Base-by-base conservation (phyloP, 176 grass and related monocot genomes). In the Pharus latifolius region DNA sequence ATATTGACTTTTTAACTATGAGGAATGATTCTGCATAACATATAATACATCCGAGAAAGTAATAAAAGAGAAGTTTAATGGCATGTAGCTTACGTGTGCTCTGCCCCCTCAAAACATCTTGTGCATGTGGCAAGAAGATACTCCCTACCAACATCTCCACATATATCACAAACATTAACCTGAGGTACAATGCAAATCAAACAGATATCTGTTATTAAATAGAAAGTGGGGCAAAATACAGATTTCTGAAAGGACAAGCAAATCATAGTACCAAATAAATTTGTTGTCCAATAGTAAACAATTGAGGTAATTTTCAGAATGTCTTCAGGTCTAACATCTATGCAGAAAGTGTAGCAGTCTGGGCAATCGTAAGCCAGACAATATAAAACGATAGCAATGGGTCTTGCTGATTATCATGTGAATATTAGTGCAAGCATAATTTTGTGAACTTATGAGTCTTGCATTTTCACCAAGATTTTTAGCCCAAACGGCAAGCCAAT, bases 161-260 rank as follows among this genome's bases (percentile, higher is more conserved):
- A 98, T 74, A 98, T 98, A 98, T 98, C 94, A 78, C 94, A 98
- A 75, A 98, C 89, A 2, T 90, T 93, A 72, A 98, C 94, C 94
- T 98, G 79, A 15, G 40, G 5, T 65, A 56, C 14, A 49, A 71
- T 64, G 64, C 42, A 86, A 52, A 49, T 62, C 35, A 58, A 17
- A 64, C 27, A 80, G 13, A 45, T 38, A 65, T 81, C 60, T 78
- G 15, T 61, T 60, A 76, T 45, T 29, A 11, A 72, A 38, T 14
- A 77, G 35, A 18, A 4, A 65, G 59, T 37, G 34, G 38, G 16
- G 3, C 17, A 60, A 23, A 53, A 41, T 72, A 60, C n/a, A 67
- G 22, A n/a, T 31, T 49, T 7, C 28, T 2, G 44, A 56, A 18
- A 78, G 32, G 34, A 9, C 27, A 38, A 44, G 27, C 55, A 63